Evolutionary conservation across 108 stramenopile genomes (phyloP).

Genomic region (Skeletonema potamos): DNA sequence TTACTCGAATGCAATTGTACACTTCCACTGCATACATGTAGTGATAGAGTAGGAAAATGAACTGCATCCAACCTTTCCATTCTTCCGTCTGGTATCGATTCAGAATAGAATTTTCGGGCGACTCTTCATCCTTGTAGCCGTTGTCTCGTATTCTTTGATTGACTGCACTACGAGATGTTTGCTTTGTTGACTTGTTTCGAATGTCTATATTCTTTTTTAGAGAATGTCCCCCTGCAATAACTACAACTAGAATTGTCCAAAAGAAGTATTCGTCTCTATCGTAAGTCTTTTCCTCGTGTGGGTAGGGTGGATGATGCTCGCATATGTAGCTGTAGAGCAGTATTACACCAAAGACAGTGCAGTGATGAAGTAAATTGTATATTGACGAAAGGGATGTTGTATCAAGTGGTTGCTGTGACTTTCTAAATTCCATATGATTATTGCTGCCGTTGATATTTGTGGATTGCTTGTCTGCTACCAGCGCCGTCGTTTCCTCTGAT

Average conservation of each 20-base stretch:
- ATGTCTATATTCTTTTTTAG: conserved; percentile 43
- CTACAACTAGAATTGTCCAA: conserved; percentile 63
- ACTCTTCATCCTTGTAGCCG: conserved; percentile 6
- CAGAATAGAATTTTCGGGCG: conserved; percentile 74
- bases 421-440: neutral
- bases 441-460: neutral
- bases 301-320: conserved; percentile 83
- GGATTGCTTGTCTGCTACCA: neutral
- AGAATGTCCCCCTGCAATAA: conserved; percentile 49
- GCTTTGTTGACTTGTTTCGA: neutral
- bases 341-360: conserved; percentile 70
- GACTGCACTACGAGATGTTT: neutral
- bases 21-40: conserved; percentile 95
- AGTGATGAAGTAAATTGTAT: conserved; percentile 72
- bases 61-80: conserved; percentile 99
- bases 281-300: conserved; percentile 78
- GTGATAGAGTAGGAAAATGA: conserved; percentile 96
- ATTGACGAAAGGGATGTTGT: conserved; percentile 58
- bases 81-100: conserved; percentile 98
- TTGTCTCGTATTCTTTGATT: neutral
- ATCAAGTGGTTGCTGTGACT: conserved; percentile 53
- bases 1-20: conserved; percentile 95
- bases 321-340: conserved; percentile 82
- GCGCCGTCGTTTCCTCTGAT: neutral
- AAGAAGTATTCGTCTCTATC: conserved; percentile 86